A percentile compares a stretch with the other conserved stretches of the same genome.
phyloP scores from a whole-genome alignment of 257 asterid species.

The Cordia subcordata region DNA sequence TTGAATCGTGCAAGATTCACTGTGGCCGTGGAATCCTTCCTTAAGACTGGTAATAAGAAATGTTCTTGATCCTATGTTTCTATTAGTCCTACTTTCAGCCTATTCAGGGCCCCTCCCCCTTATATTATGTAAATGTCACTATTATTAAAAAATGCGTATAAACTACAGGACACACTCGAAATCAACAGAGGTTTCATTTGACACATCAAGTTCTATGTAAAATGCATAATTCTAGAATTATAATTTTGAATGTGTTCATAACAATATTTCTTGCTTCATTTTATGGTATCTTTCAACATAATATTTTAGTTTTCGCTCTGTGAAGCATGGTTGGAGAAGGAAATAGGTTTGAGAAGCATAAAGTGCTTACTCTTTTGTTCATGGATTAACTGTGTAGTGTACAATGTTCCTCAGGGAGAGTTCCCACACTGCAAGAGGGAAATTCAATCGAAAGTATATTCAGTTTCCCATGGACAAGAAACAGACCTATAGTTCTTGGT shows the following conservation, averaged over 20 bases:
- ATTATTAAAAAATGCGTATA: too few species aligned
- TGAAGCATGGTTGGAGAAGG: neutral
- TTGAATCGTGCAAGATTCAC: constrained; percentile 93
- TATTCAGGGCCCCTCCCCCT: neutral
- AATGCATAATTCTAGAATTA: too few species aligned
- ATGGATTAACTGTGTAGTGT: neutral
- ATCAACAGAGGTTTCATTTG: too few species aligned
- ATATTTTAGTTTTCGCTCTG: too few species aligned
- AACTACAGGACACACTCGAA: too few species aligned
- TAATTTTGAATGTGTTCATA: too few species aligned
- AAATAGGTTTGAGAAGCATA: neutral
- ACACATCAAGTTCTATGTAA: too few species aligned
- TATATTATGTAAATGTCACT: neutral
- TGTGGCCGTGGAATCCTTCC: constrained; percentile 92
- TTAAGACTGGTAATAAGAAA: constrained; percentile 59
- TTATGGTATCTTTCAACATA: neutral
- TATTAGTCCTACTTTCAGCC: too few species aligned
- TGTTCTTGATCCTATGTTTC: neutral
- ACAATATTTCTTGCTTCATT: too few species aligned
- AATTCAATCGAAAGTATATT: constrained; percentile 74
- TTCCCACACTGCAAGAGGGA: constrained; percentile 91
- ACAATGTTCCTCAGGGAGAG: constrained; percentile 61
- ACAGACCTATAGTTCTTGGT: constrained; percentile 94
- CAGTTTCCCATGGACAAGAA: constrained; percentile 70
- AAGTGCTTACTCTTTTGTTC: neutral